Evolutionary conservation across 2,329 filamentous ascomycete genomes (phyloP).

Genomic region (Aspergillus novofumigatus): DNA sequence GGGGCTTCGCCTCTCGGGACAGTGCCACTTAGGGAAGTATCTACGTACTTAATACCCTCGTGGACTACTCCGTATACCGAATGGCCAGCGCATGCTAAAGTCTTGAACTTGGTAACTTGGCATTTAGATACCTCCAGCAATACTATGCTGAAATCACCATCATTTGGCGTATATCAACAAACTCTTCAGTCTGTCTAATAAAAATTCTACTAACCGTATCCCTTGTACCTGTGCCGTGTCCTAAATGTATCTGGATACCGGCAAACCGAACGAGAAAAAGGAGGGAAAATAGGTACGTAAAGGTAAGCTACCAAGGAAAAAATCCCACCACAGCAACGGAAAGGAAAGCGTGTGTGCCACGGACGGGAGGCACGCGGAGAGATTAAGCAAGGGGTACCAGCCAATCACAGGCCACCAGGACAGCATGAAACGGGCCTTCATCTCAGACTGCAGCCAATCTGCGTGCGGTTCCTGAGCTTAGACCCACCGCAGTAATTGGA

Average conservation of each 20-base stretch:
- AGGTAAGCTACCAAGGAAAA: not conserved
- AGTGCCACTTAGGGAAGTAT: no score
- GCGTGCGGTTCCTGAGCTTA: slow-evolving; percentile 6
- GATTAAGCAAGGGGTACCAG: slow-evolving; percentile 2
- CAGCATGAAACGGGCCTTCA: slow-evolving; percentile 10
- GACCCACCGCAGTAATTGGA: slow-evolving; percentile 3
- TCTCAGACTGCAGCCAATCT: slow-evolving; percentile 7
- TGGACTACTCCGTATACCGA: not conserved
- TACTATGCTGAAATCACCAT: no score
- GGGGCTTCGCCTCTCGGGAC: not conserved
- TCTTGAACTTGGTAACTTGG: no score
- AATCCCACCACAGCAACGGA: not conserved
- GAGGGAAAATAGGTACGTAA: not conserved
- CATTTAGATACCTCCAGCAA: not conserved
- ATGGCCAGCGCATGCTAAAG: not conserved
- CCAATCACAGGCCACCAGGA: slow-evolving; percentile 1
- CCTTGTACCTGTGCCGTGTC: not conserved
- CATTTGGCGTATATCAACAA: no score
- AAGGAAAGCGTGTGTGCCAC: not conserved
- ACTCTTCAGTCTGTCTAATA: no score
- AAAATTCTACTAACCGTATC: not conserved
- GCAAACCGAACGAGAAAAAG: not conserved
- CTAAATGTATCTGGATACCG: not conserved
- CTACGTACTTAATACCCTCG: no score
- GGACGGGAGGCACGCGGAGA: not conserved